Base-by-base conservation (phyloP, 306 rosid species). In the Lathyrus sativus region DNA sequence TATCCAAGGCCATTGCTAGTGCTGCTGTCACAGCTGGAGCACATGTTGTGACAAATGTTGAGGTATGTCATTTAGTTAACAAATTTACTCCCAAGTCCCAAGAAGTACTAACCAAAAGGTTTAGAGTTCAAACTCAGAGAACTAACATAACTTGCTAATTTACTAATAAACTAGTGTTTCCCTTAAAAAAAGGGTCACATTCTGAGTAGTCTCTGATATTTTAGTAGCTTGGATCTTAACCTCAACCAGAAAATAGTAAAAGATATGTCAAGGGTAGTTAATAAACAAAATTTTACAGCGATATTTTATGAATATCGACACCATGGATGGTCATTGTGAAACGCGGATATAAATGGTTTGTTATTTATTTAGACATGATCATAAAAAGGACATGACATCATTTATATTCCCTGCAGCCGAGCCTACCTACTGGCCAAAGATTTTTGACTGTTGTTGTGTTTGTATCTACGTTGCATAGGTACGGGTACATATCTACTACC, bases 11-110 rank as follows among this genome's bases (percentile, higher is more conserved):
- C 63, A 88, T 93, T 57, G 64, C 82, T 50, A 81, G 83, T 72
- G 96, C 97, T 48, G 96, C 97, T 38, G 69, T 8, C 80, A 89
- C 76, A 85, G 96, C 91, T 67, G 95, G 97, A 74, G 97, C 89
- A 62, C 83, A 73, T 74, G 60, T 93, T 57, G 80, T 84, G 62
- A 86, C 97, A n/a, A 73, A 65, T 79, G 87, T 87, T 38, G 96
- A 86, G 95, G 99, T 93, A 74, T 67, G 55, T 66, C 71, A 46
- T 74, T 69, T 48, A 49, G 58, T 46, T 72, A 48, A 38, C 53
- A 43, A 51, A 14, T 60, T 43, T 58, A 33, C 50, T 9, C 43
- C 24, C 65, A 57, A 17, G 38, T 9, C 43, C 39, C 9, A 2
- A 7, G 39, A 6, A 31, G 7, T 7, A 35, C 39, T 35, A 1